Percentiles rank a stretch among this genome's conserved stretches.
Conservation (phyloP, 2,329 filamentous ascomycete species). For the Aaosphaeria pasadenensis region DNA sequence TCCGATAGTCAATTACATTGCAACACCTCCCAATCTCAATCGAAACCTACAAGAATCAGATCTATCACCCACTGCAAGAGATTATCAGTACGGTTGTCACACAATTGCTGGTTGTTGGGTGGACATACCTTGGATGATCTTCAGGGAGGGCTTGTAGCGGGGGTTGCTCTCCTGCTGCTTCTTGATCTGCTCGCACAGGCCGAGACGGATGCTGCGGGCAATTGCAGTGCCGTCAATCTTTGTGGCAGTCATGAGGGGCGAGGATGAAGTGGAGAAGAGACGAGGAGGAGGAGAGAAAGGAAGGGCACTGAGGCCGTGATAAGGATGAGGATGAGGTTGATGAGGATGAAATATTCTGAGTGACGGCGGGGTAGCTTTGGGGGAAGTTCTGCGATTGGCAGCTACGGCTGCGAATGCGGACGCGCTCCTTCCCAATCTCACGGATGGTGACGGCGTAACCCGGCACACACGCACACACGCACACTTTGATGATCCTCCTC, state of each 20-base stretch:
- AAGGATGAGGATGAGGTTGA: no score
- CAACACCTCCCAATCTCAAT: background rate
- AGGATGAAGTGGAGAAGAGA: slow-evolving; percentile 49
- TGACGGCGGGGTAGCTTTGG: no score
- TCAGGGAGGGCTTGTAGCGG: slow-evolving; percentile 82
- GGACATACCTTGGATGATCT: slow-evolving; percentile 84
- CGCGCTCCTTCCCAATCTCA: no score
- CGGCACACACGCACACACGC: no score
- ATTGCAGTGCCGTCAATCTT: slow-evolving; percentile 97
- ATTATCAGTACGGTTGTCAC: slow-evolving; percentile 2
- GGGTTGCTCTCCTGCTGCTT: slow-evolving; percentile 79
- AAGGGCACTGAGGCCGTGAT: no score
- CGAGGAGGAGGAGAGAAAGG: slow-evolving; percentile 4
- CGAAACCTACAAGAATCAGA: slow-evolving; percentile 77
- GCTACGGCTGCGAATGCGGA: no score
- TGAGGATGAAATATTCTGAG: no score
- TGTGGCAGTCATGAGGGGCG: slow-evolving; percentile 71
- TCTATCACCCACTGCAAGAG: slow-evolving; percentile 74
- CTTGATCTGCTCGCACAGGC: slow-evolving; percentile 75
- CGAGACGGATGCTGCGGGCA: slow-evolving; percentile 85
- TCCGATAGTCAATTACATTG: slow-evolving; percentile 25
- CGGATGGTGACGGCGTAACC: no score
- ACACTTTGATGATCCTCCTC: no score
- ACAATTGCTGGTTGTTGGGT: background rate
- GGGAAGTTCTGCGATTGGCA: no score